phyloP scores from a whole-genome alignment of 1,139 yeast species.

The Taphrina flavorubra region DNA sequence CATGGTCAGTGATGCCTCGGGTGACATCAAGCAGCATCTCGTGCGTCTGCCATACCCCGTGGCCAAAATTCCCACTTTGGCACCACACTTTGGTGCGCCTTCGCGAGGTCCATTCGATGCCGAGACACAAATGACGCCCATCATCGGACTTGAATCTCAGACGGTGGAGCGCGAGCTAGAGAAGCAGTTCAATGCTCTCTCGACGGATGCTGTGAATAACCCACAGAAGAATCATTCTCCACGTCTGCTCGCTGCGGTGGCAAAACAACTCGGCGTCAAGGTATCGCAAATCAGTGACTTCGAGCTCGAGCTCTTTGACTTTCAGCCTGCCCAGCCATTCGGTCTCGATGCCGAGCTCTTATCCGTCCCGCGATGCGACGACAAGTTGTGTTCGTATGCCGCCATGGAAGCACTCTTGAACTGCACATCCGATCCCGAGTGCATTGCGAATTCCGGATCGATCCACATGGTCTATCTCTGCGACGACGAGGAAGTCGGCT shows the following conservation, averaged over 20 bases:
- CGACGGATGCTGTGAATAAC: constrained; percentile 17
- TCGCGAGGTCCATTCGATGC: constrained; percentile 80
- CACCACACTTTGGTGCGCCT: constrained; percentile 88
- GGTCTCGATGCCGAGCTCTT: constrained; percentile 89
- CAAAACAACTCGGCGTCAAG: constrained; percentile 60
- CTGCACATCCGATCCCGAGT: constrained; percentile 57
- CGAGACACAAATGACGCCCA: constrained; percentile 86
- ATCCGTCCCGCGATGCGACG: constrained; percentile 90
- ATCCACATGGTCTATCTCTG: constrained; percentile 67
- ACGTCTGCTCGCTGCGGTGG: constrained; percentile 72
- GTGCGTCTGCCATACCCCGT: constrained; percentile 83
- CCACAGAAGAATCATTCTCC: constrained; percentile 70
- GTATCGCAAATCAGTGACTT: constrained; percentile 76
- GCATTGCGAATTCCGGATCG: constrained; percentile 69
- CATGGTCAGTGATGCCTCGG: constrained; percentile 62
- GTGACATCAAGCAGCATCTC: constrained; percentile 66
- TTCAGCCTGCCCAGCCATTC: constrained; percentile 81
- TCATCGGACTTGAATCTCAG: constrained; percentile 65
- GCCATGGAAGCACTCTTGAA: constrained; percentile 69
- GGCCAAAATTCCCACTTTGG: constrained; percentile 89
- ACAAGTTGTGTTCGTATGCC: constrained; percentile 85
- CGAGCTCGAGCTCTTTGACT: constrained; percentile 82
- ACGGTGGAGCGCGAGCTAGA: constrained; percentile 39
- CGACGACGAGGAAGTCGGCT: constrained; percentile 95
- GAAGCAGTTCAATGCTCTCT: constrained; percentile 29